Conservation (phyloP, 2,329 filamentous ascomycete species). For the Aspergillus caelatus region DNA sequence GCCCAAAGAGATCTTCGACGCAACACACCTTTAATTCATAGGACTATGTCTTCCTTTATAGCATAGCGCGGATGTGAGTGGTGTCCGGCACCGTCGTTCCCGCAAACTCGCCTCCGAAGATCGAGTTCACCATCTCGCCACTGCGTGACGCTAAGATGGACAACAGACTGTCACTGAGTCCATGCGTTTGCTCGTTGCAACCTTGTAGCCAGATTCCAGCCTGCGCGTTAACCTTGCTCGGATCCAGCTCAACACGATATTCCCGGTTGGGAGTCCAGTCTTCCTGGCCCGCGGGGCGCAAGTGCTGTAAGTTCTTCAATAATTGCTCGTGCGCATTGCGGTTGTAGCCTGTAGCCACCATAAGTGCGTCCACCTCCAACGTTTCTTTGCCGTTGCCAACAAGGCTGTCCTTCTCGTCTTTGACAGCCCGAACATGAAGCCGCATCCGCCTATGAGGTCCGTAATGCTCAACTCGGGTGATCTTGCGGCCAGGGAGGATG, state of each 20-base stretch:
- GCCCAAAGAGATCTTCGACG: not conserved
- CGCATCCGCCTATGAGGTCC: constrained; percentile 56
- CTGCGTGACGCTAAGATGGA: constrained; percentile 76
- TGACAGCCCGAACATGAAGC: constrained; percentile 60
- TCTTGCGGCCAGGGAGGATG: constrained; percentile 70
- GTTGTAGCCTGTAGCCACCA: constrained; percentile 86
- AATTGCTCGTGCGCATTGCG: constrained; percentile 78
- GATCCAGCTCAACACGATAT: constrained; percentile 74
- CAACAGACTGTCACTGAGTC: constrained; percentile 79
- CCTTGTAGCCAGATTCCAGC: constrained; percentile 91
- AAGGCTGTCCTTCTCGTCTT: constrained; percentile 32
- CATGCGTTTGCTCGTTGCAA: constrained; percentile 90
- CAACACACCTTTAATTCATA: not conserved
- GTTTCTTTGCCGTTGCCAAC: constrained; percentile 56
- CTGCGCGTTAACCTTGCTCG: constrained; percentile 67
- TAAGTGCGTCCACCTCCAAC: constrained; percentile 76
- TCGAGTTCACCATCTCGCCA: constrained; percentile 75
- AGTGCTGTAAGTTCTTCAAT: constrained; percentile 65
- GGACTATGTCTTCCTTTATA: constrained; percentile 20
- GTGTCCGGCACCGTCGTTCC: constrained; percentile 36
- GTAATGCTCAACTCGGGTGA: constrained; percentile 63
- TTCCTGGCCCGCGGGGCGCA: constrained; percentile 63
- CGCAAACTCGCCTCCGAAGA: constrained; percentile 60
- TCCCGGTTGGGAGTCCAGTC: constrained; percentile 73
- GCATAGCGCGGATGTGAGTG: constrained; percentile 35